Conservation (phyloP, 2,329 filamentous ascomycete species). For the Ceratocystis cacaofunesta region DNA sequence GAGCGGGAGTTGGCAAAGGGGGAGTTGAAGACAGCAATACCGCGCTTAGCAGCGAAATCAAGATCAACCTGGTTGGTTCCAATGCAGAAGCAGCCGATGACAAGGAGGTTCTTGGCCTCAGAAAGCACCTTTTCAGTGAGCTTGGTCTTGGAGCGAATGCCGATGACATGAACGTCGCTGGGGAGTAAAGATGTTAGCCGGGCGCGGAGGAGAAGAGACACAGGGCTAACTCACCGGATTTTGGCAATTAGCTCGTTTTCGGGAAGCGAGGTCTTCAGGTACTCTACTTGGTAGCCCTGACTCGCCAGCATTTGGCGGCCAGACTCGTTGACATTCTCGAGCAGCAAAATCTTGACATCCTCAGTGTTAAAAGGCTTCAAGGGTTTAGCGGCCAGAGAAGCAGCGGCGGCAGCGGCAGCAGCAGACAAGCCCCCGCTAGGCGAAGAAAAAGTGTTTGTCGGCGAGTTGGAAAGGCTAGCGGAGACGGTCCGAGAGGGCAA, state of each 20-base stretch:
- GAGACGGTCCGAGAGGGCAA: conserved; percentile 32
- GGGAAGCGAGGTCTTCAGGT: conserved; percentile 71
- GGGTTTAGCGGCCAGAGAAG: conserved; percentile 44
- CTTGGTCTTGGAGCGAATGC: conserved; percentile 96
- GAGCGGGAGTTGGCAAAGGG: conserved; percentile 96
- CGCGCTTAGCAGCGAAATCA: conserved; percentile 63
- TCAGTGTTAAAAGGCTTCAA: conserved; percentile 91
- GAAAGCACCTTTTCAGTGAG: conserved; percentile 70
- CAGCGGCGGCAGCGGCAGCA: conserved; percentile 22
- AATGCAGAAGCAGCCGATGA: conserved; percentile 97
- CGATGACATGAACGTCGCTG: conserved; percentile 91
- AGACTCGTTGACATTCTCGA: conserved; percentile 92
- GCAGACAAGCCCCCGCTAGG: conserved; percentile 37
- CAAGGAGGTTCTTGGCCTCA: conserved; percentile 85
- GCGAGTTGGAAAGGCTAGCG: conserved; percentile 56
- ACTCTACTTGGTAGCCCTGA: conserved; percentile 94
- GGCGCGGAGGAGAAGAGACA: background rate
- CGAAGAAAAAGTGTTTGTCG: conserved; percentile 59
- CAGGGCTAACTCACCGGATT: conserved; percentile 51
- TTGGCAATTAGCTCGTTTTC: conserved; percentile 94
- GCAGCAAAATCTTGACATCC: conserved; percentile 87
- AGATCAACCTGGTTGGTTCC: conserved; percentile 93
- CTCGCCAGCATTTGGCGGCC: conserved; percentile 65
- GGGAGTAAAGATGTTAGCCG: conserved; percentile 16
- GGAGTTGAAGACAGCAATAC: conserved; percentile 97